Evolutionary conservation across 2,329 filamentous ascomycete species (phyloP).

Genomic region (Ophioceras dolichostomum): DNA sequence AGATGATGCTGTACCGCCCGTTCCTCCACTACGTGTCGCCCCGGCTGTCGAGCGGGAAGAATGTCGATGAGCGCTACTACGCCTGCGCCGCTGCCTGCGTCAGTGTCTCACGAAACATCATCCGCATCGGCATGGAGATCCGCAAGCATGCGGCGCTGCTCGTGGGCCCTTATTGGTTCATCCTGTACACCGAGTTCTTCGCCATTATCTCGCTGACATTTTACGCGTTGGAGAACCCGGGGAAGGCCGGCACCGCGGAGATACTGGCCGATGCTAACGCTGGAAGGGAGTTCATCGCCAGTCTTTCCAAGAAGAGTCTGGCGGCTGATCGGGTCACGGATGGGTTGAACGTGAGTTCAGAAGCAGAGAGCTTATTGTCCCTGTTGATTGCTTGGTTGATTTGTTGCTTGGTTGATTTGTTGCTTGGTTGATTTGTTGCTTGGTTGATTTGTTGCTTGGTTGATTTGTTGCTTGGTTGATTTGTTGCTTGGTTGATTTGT

Average conservation of each 20-base stretch:
- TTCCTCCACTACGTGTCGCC: conserved; percentile 76
- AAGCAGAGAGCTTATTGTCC: too few species aligned
- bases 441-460: too few species aligned
- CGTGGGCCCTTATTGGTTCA: conserved; percentile 80
- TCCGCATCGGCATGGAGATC: conserved; percentile 71
- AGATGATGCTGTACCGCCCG: conserved; percentile 71
- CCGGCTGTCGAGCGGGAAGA: conserved; percentile 38
- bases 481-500: too few species aligned
- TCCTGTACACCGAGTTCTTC: conserved; percentile 75
- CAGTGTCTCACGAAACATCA: conserved; percentile 57
- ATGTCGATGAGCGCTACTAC: conserved; percentile 65
- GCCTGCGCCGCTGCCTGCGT: conserved; percentile 55
- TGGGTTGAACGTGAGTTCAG: conserved; percentile 55
- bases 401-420: too few species aligned
- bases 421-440: too few species aligned
- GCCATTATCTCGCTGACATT: conserved; percentile 69
- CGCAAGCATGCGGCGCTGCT: conserved; percentile 52
- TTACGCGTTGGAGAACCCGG: conserved; percentile 69
- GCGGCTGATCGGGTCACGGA: conserved; percentile 77
- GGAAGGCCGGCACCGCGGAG: conserved; percentile 61
- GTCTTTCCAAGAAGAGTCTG: conserved; percentile 71
- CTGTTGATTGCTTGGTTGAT: too few species aligned
- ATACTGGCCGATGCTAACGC: conserved; percentile 76
- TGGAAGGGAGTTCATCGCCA: conserved; percentile 70
- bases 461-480: too few species aligned